A percentile compares a stretch with the other conserved stretches of the same genome.
Conservation (phyloP, 2,329 filamentous ascomycete species). For the Stagonosporopsis tanaceti region DNA sequence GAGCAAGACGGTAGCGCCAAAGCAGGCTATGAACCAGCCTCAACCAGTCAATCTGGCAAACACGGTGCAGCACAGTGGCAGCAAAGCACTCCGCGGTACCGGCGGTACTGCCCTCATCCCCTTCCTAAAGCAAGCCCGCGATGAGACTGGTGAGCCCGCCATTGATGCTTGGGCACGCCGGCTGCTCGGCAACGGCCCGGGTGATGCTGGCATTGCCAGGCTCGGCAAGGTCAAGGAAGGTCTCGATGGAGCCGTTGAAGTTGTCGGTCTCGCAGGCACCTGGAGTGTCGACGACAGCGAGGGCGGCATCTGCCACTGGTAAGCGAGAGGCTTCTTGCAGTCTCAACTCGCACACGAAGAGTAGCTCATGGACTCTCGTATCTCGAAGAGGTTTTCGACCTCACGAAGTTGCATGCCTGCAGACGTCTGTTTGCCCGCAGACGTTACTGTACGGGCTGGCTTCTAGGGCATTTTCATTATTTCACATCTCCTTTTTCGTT, state of each 20-base stretch:
- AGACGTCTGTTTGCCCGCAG: slow-evolving; percentile 23
- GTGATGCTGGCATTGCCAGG: slow-evolving; percentile 50
- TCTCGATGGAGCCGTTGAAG: slow-evolving; percentile 62
- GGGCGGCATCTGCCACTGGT: slow-evolving; percentile 57
- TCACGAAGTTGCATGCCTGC: slow-evolving; percentile 23
- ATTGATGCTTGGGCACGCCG: slow-evolving; percentile 72
- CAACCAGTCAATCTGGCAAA: slow-evolving; percentile 67
- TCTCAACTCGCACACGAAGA: neutral
- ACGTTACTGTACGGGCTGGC: slow-evolving; percentile 25
- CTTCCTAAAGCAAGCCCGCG: slow-evolving; percentile 93
- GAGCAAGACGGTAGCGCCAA: slow-evolving; percentile 68
- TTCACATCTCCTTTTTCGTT: slow-evolving; percentile 6
- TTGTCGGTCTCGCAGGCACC: slow-evolving; percentile 78
- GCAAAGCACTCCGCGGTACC: slow-evolving; percentile 79
- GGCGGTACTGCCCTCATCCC: slow-evolving; percentile 94
- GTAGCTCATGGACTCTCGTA: slow-evolving; percentile 10
- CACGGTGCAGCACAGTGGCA: slow-evolving; percentile 46
- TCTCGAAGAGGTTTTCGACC: slow-evolving; percentile 12
- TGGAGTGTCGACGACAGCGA: slow-evolving; percentile 91
- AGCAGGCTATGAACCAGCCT: slow-evolving; percentile 50
- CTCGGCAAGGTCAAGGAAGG: slow-evolving; percentile 63
- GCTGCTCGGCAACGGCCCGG: slow-evolving; percentile 63
- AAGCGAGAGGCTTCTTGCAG: slow-evolving; percentile 1
- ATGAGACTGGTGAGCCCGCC: slow-evolving; percentile 93
- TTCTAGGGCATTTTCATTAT: slow-evolving; percentile 21